A percentile compares a stretch with the other conserved stretches of the same genome.
Conservation (phyloP, 164 flowering plant genomes). For the Chloranthus sessilifolius region DNA sequence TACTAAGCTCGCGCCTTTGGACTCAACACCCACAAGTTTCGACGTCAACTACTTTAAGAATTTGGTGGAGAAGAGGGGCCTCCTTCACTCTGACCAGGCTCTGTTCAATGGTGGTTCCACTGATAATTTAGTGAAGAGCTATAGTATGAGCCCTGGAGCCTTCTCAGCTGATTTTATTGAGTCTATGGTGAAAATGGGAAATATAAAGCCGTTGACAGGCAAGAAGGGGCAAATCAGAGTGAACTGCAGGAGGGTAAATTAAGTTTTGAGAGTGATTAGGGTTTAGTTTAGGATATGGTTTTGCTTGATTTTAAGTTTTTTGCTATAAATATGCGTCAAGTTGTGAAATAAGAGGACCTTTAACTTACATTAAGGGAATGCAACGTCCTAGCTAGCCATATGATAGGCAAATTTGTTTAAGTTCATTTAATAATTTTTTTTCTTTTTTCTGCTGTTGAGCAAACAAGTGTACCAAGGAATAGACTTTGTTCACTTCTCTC, state of each 20-base stretch:
- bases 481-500: too few species aligned
- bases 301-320: too few species aligned
- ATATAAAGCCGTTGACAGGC: conserved; percentile 12
- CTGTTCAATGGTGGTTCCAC: conserved; percentile 16
- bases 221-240: conserved; percentile 9
- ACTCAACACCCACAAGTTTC: conserved; percentile 8
- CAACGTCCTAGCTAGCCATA: too few species aligned
- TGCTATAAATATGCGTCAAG: too few species aligned
- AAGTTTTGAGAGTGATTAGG: background rate
- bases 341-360: too few species aligned
- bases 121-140: conserved; percentile 10
- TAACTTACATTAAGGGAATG: too few species aligned
- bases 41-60: conserved; percentile 9
- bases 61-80: conserved; percentile 10
- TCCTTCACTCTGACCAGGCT: conserved; percentile 18
- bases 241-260: conserved; percentile 17
- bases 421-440: too few species aligned
- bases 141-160: background rate
- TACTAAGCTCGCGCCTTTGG: conserved; percentile 11
- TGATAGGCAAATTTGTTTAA: too few species aligned
- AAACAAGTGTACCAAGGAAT: too few species aligned
- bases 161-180: conserved; percentile 10
- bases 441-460: too few species aligned
- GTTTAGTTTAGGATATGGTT: too few species aligned
- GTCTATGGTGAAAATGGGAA: conserved; percentile 25